phyloP scores from a whole-genome alignment of 345 rosid genomes.

The Ceriops tagal region DNA sequence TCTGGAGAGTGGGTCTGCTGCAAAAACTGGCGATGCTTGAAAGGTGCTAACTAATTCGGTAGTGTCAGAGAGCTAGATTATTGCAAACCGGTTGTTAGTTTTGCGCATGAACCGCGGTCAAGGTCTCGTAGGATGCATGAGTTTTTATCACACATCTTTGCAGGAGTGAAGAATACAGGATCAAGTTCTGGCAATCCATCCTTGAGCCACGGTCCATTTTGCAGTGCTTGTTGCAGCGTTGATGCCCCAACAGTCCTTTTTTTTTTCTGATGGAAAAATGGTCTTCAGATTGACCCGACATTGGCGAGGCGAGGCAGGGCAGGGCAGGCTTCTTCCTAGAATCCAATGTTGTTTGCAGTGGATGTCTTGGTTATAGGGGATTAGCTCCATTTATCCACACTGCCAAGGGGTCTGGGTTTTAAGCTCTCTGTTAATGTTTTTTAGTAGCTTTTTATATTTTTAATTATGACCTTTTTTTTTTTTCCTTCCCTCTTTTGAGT shows the following conservation, averaged over 20 bases:
- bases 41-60: background rate
- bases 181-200: constrained; percentile 1
- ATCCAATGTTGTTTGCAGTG: no score
- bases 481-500: no score
- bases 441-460: no score
- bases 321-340: background rate
- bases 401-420: no score
- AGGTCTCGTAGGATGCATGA: background rate
- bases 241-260: background rate
- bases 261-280: background rate
- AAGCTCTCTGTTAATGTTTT: no score
- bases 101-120: background rate
- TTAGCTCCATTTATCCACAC: no score
- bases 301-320: background rate
- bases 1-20: constrained; percentile 34
- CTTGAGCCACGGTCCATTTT: background rate
- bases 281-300: no score
- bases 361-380: no score
- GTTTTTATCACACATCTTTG: background rate
- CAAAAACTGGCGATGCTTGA: constrained; percentile 14
- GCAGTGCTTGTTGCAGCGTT: background rate
- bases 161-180: background rate
- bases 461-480: no score
- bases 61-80: background rate
- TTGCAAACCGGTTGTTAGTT: constrained; percentile 9